Base-by-base conservation (phyloP, 768 basidiomycete species). In the Russula earlei region DNA sequence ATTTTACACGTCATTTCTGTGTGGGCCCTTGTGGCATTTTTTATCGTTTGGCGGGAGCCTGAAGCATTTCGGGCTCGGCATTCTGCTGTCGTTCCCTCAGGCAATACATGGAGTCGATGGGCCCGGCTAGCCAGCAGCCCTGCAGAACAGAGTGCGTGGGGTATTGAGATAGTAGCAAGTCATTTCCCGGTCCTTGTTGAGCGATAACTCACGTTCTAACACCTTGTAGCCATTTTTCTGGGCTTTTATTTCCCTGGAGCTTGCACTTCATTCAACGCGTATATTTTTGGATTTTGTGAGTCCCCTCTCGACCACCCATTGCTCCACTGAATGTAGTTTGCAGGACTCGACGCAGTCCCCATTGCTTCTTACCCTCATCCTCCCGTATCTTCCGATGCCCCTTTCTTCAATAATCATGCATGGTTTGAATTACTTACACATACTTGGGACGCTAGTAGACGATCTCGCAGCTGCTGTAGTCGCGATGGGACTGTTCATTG, bases 161-260 rank as follows among this genome's bases (percentile, higher is more conserved):
- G 74, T 7, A 75, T 87, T 11, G 80, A 82, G 60, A 62, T 76
- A 42, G 74, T 84, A 69, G 85, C 87, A 63, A 59, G 83, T 73
- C 14, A 9, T 45, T 10, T 33, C 52, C 19, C 34, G 36, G 27
- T 44, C 22, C 17, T 15, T 24, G n/a, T 15, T 10, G 45, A n/a
- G n/a, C 52, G 33, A 34, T 19, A 15, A 12, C 10, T 42, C 15
- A 17, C 49, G 27, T 44, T 48, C 59, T 62, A 40, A 56, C 29
- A 19, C 45, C 17, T 29, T 41, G 19, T 36, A 90, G 87, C 82
- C 86, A 1, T 87, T 91, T 71, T 87, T 91, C 67, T 89, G 85
- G 85, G 83, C 79, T 8, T 90, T 91, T 57, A 78, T 80, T 37
- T 84, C 88, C 0, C 66, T 91, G 4, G 79, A 90, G 61, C 73